phyloP scores from a whole-genome alignment of 768 basidiomycete genomes.

The Piloderma croceum region DNA sequence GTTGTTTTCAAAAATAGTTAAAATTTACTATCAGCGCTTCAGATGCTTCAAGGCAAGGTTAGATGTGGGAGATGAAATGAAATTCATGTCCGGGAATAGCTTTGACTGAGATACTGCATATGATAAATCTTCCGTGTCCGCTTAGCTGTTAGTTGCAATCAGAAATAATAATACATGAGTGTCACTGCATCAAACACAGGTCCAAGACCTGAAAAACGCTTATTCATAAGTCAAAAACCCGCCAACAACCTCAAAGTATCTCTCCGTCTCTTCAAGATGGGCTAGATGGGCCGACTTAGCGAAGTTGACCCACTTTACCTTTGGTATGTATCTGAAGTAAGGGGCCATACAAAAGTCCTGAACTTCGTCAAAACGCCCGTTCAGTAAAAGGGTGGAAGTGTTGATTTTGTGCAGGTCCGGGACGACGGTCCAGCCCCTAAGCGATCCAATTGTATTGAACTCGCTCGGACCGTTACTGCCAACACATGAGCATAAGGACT shows the following conservation, averaged over 20 bases:
- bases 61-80: too few species aligned
- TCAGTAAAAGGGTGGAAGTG: slow-evolving; percentile 29
- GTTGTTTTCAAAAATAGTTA: too few species aligned
- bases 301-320: slow-evolving; percentile 33
- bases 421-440: slow-evolving; percentile 32
- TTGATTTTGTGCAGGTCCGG: slow-evolving; percentile 27
- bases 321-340: slow-evolving; percentile 27
- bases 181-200: too few species aligned
- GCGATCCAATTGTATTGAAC: slow-evolving; percentile 28
- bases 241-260: slow-evolving; percentile 28
- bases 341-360: slow-evolving; percentile 29
- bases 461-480: slow-evolving; percentile 37
- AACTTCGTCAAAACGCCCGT: slow-evolving; percentile 33
- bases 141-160: too few species aligned
- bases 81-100: too few species aligned
- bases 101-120: too few species aligned
- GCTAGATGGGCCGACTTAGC: slow-evolving; percentile 31
- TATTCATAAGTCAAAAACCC: slow-evolving; percentile 19
- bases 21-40: too few species aligned
- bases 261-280: slow-evolving; percentile 33
- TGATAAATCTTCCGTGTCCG: too few species aligned
- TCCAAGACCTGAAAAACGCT: too few species aligned
- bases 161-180: too few species aligned
- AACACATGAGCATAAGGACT: neutral
- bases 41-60: too few species aligned